These are phyloP conservation scores for Microbotryum scabiosae DNA, from an alignment of 1,284 basidiomycete genomes.

Conservation along the genomic window DNA sequence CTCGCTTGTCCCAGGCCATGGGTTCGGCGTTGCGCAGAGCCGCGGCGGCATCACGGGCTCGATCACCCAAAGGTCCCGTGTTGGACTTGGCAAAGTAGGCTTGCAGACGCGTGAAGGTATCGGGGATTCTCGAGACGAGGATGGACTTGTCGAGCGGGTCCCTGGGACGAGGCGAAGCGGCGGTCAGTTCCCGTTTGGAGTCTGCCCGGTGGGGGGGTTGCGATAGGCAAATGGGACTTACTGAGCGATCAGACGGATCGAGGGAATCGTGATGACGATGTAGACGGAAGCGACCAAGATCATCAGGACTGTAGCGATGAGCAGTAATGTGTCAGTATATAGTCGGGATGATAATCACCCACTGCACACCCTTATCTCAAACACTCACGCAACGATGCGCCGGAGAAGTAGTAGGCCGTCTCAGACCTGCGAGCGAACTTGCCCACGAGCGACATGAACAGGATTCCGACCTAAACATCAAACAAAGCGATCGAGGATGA, in stretches of 20 bases:
- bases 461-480: conserved; percentile 10
- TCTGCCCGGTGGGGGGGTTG: background rate
- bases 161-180: conserved; percentile 1
- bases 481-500: background rate
- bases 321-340: background rate
- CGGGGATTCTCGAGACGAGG: conserved; percentile 11
- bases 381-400: conserved; percentile 21
- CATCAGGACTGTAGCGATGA: conserved; percentile 12
- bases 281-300: conserved; percentile 24
- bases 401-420: conserved; percentile 27
- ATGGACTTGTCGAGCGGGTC: conserved; percentile 23
- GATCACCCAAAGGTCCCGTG: conserved; percentile 17
- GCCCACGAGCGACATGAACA: conserved; percentile 23
- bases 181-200: background rate
- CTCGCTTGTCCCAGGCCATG: conserved; percentile 20
- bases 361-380: background rate
- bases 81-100: conserved; percentile 9
- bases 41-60: conserved; percentile 16
- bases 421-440: conserved; percentile 26
- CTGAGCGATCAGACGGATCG: conserved; percentile 25
- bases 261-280: conserved; percentile 28
- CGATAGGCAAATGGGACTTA: background rate
- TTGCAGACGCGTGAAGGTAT: conserved; percentile 25
- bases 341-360: background rate
- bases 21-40: background rate